Evolutionary conservation across 805 yeast species (phyloP).

Genomic region (Monosporozyma servazzii): DNA sequence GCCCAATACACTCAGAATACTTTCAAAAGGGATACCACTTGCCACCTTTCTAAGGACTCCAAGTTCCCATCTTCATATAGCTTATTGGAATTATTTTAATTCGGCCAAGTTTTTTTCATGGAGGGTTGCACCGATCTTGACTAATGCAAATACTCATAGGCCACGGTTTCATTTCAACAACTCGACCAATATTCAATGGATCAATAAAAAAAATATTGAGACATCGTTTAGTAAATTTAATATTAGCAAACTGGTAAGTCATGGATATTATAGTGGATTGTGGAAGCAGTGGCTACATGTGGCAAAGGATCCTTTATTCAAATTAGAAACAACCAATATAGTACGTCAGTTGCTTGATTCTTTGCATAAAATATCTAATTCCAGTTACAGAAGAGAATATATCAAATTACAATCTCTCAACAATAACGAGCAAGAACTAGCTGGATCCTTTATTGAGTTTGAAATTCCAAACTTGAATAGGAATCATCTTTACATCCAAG

Average conservation of each 20-base stretch:
- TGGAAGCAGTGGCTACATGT: not conserved
- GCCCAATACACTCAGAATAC: not conserved
- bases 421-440: not conserved
- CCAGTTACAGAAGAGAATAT: not conserved
- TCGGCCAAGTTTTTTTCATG: not conserved
- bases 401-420: not conserved
- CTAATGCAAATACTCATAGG: not conserved
- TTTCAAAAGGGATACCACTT: not conserved
- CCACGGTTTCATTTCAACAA: not conserved
- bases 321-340: not conserved
- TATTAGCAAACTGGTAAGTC: not conserved
- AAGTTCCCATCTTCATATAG: not conserved
- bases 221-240: not conserved
- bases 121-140: not conserved
- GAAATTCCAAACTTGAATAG: conserved; percentile 29
- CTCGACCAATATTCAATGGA: not conserved
- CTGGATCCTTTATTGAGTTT: conserved; percentile 55
- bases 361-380: not conserved
- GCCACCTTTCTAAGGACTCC: not conserved
- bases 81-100: not conserved
- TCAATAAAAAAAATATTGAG: not conserved
- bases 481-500: conserved; percentile 3
- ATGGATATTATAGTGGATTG: not conserved
- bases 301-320: not conserved
- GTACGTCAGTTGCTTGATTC: not conserved